These are phyloP conservation scores for Huntiella bhutanensis DNA, from an alignment of 2,329 filamentous ascomycete genomes.

Conservation along the genomic window DNA sequence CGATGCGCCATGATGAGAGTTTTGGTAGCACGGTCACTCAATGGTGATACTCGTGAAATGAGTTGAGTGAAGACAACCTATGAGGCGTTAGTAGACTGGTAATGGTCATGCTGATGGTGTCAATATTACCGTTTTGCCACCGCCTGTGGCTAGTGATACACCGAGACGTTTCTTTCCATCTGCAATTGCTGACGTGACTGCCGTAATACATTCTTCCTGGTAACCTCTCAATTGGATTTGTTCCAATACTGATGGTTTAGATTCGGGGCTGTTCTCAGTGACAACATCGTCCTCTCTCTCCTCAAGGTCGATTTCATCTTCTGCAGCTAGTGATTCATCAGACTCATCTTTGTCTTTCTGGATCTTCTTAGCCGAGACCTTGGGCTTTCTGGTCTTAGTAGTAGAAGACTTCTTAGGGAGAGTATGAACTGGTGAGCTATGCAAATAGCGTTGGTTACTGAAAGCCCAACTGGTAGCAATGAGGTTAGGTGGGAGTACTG, in stretches of 20 bases:
- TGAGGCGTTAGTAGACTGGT: not conserved
- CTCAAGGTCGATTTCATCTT: not conserved
- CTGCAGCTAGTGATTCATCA: not conserved
- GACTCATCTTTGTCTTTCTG: not conserved
- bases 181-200: slow-evolving; percentile 50
- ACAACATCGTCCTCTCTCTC: not conserved
- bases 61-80: slow-evolving; percentile 92
- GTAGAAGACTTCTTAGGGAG: no score
- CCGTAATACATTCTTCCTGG: slow-evolving; percentile 79
- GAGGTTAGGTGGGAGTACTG: no score
- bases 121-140: slow-evolving; percentile 59
- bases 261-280: not conserved
- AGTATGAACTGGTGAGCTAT: no score
- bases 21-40: slow-evolving; percentile 40
- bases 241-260: not conserved
- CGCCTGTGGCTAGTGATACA: slow-evolving; percentile 70
- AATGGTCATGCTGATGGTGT: slow-evolving; percentile 1
- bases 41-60: slow-evolving; percentile 53
- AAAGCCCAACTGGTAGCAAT: no score
- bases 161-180: slow-evolving; percentile 63
- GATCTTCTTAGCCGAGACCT: no score
- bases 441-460: no score
- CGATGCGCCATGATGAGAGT: slow-evolving; percentile 86
- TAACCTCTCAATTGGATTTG: slow-evolving; percentile 56
- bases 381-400: no score